Conservation (phyloP, 2,329 filamentous ascomycete species). For the Teratosphaeria epicoccoides region DNA sequence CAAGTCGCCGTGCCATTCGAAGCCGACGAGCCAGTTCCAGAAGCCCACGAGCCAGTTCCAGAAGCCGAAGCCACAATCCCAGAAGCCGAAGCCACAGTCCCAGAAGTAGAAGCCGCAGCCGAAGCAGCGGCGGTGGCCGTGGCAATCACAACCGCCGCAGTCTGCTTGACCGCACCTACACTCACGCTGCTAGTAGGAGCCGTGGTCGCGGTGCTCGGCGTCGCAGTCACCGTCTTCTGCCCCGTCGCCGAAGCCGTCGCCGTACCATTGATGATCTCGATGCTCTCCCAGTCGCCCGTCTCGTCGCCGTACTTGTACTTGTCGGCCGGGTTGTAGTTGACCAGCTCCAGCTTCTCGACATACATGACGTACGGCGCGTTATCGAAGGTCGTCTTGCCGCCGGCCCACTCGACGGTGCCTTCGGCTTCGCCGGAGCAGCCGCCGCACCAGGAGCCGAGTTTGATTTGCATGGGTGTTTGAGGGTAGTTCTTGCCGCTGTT, state of each 20-base stretch:
- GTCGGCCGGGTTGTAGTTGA: slow-evolving; percentile 42
- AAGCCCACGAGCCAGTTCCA: slow-evolving; percentile 7
- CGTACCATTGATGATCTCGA: slow-evolving; percentile 29
- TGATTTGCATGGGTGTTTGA: slow-evolving; percentile 65
- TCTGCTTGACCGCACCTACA: slow-evolving; percentile 14
- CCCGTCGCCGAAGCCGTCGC: not conserved
- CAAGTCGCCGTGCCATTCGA: not conserved
- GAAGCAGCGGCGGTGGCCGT: slow-evolving; percentile 17
- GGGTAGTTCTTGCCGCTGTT: slow-evolving; percentile 59
- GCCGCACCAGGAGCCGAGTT: slow-evolving; percentile 58
- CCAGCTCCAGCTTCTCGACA: slow-evolving; percentile 40
- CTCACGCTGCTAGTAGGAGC: slow-evolving; percentile 21
- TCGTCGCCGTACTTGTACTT: slow-evolving; percentile 42
- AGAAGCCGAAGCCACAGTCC: slow-evolving; percentile 13
- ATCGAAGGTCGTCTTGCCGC: slow-evolving; percentile 40
- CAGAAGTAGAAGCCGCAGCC: slow-evolving; percentile 17
- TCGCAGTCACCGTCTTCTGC: not conserved
- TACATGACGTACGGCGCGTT: slow-evolving; percentile 40
- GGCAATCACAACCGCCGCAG: slow-evolving; percentile 10
- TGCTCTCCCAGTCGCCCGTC: slow-evolving; percentile 38
- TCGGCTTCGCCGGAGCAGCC: slow-evolving; percentile 37
- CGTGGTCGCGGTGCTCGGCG: slow-evolving; percentile 3
- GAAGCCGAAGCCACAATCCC: slow-evolving; percentile 13
- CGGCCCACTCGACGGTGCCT: slow-evolving; percentile 58
- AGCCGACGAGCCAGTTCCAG: not conserved